A percentile compares a stretch with the other conserved stretches of the same genome.
These are phyloP conservation scores for Abortiporus biennis DNA, from an alignment of 1,284 basidiomycete genomes.

Conservation along the genomic window DNA sequence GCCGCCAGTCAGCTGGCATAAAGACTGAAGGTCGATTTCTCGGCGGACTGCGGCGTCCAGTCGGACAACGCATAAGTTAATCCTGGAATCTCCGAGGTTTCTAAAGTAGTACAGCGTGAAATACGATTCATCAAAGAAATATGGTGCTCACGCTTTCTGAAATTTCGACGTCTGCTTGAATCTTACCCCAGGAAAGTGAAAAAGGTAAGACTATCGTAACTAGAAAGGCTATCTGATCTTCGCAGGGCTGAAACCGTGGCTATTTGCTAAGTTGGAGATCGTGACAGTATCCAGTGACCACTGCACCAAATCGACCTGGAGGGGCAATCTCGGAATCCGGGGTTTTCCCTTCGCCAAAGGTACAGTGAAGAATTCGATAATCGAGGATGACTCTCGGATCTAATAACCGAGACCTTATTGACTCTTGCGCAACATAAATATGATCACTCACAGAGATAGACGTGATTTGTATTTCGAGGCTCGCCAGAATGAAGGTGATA, in stretches of 20 bases:
- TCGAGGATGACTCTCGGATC: neutral
- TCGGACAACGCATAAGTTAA: constrained; percentile 6
- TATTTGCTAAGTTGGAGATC: constrained; percentile 11
- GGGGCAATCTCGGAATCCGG: constrained; percentile 24
- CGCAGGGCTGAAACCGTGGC: constrained; percentile 16
- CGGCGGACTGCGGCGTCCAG: neutral
- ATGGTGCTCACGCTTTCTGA: too few relatives aligned
- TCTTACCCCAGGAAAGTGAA: too few relatives aligned
- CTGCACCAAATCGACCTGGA: too few relatives aligned
- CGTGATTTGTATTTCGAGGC: constrained; percentile 10
- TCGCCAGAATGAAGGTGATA: too few relatives aligned
- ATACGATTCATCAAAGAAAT: too few relatives aligned
- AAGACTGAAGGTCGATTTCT: neutral
- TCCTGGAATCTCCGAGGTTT: constrained; percentile 9
- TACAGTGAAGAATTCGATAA: neutral
- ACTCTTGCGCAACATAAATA: neutral
- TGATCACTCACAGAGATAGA: constrained; percentile 8
- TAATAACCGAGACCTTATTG: neutral
- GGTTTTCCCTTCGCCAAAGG: constrained; percentile 16
- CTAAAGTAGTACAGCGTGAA: constrained; percentile 1
- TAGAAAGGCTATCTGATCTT: constrained; percentile 22
- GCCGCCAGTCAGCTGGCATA: too few relatives aligned
- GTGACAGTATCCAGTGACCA: too few relatives aligned
- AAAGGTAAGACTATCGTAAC: too few relatives aligned
- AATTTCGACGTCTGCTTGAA: too few relatives aligned